These are phyloP conservation scores for Apiotrichum veenhuisii DNA, from an alignment of 1,284 basidiomycete genomes.

Conservation along the genomic window DNA sequence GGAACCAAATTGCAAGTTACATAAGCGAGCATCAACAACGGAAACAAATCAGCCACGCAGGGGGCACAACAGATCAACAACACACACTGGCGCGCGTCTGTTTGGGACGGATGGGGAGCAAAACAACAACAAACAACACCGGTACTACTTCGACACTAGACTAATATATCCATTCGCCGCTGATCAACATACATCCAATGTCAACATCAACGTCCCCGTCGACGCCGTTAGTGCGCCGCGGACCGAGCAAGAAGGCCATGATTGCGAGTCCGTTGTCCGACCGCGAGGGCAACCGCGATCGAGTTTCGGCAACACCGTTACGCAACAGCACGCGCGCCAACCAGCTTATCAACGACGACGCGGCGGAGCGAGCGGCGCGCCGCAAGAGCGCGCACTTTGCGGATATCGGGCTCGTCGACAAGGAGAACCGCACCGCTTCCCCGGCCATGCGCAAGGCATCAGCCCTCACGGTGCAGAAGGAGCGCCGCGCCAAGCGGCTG, in stretches of 20 bases:
- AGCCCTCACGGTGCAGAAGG: conserved; percentile 25
- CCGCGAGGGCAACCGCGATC: not conserved
- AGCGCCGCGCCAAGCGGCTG: conserved; percentile 32
- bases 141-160: not conserved
- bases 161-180: not conserved
- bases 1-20: not conserved
- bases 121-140: conserved; percentile 1
- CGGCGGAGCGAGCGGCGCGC: conserved; percentile 37
- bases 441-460: conserved; percentile 26
- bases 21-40: not conserved
- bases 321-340: conserved; percentile 10
- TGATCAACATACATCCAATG: not conserved
- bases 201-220: conserved; percentile 8
- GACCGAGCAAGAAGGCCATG: conserved; percentile 6
- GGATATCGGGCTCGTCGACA: conserved; percentile 15
- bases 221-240: conserved; percentile 6
- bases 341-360: conserved; percentile 38
- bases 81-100: not conserved
- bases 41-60: conserved; percentile 6
- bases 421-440: conserved; percentile 5
- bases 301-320: too few species aligned
- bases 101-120: too few species aligned
- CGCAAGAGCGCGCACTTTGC: conserved; percentile 42
- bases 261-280: conserved; percentile 1
- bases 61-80: conserved; percentile 1